phyloP scores from a whole-genome alignment of 225 moss, liverwort and hornwort species.

The Climacium dendroides region DNA sequence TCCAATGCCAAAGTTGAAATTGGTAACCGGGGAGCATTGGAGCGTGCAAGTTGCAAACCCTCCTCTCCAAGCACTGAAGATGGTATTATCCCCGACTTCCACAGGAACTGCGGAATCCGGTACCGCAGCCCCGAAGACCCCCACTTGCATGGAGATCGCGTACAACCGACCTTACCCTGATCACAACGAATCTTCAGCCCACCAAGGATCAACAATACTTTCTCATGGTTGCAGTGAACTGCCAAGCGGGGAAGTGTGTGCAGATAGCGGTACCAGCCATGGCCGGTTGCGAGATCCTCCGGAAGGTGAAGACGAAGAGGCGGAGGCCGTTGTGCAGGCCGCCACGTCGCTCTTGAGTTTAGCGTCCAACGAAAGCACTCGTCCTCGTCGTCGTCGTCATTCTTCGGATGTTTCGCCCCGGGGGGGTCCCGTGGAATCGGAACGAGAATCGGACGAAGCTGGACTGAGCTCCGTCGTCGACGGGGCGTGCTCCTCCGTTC shows the following conservation, averaged over 20 bases:
- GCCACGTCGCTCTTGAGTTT: conserved; percentile 22
- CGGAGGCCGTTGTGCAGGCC: neutral
- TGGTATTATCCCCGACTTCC: neutral
- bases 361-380: neutral
- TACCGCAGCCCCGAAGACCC: conserved; percentile 6
- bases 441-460: neutral
- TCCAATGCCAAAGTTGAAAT: neutral
- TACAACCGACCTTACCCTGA: neutral
- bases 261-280: neutral
- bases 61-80: neutral
- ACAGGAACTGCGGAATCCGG: conserved; percentile 8
- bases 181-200: neutral
- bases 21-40: neutral
- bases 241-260: neutral
- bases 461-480: neutral
- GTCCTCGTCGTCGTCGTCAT: neutral
- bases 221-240: neutral
- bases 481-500: neutral
- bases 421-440: neutral
- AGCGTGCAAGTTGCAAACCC: neutral
- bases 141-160: conserved; percentile 1
- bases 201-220: neutral
- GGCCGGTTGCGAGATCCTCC: neutral
- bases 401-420: neutral
- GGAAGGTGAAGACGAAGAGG: neutral